phyloP scores from a whole-genome alignment of 2,329 filamentous ascomycete genomes.

The Claviceps humidiphila region DNA sequence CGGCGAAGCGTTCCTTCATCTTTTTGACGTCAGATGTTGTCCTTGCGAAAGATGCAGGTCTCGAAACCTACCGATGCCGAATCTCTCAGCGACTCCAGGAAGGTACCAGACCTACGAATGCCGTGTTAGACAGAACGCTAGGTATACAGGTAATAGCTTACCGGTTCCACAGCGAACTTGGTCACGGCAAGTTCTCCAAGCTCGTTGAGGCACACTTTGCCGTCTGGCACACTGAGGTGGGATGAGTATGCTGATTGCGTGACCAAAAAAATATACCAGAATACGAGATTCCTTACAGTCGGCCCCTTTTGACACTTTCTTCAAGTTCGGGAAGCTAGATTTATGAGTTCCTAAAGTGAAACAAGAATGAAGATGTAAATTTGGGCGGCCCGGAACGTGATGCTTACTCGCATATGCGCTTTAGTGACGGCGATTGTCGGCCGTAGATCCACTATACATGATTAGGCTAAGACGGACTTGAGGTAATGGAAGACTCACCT shows the following conservation, averaged over 20 bases:
- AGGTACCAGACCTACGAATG: conserved; percentile 55
- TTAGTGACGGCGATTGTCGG: conserved; percentile 87
- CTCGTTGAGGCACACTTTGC: conserved; percentile 81
- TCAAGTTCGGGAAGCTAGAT: conserved; percentile 72
- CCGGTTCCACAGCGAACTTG: conserved; percentile 93
- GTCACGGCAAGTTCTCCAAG: conserved; percentile 81
- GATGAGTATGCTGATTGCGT: background rate
- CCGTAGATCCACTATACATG: conserved; percentile 55
- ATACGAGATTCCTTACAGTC: conserved; percentile 38
- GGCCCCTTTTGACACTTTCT: conserved; percentile 68
- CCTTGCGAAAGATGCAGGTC: background rate
- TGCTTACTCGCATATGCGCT: conserved; percentile 68
- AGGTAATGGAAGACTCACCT: conserved; percentile 22
- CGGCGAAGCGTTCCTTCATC: conserved; percentile 80
- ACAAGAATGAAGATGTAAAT: background rate
- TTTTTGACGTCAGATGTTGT: conserved; percentile 18
- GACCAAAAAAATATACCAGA: background rate
- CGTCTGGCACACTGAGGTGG: conserved; percentile 48
- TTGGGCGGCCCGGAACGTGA: conserved; percentile 1
- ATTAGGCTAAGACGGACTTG: conserved; percentile 5
- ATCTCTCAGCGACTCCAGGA: conserved; percentile 78
- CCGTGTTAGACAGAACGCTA: background rate
- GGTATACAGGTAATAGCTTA: conserved; percentile 25
- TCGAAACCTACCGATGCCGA: conserved; percentile 58
- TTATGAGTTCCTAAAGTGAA: background rate